These are phyloP conservation scores for Colletotrichum incanum DNA, from an alignment of 2,329 filamentous ascomycete genomes.

Conservation along the genomic window DNA sequence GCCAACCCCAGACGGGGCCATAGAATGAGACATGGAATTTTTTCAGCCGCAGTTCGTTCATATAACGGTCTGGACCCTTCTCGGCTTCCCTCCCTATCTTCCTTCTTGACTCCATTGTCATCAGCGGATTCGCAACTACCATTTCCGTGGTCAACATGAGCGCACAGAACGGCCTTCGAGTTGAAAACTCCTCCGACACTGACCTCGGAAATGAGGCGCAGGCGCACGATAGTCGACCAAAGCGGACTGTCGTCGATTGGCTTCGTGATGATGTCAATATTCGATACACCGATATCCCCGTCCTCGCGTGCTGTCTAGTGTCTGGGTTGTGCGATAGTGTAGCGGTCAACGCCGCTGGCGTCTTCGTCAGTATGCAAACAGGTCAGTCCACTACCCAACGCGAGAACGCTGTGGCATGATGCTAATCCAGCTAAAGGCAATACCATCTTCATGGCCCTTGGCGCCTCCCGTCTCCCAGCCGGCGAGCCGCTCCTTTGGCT, in stretches of 20 bases:
- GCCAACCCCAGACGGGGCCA: constrained; percentile 21
- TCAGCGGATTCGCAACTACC: background rate
- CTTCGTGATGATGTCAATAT: constrained; percentile 43
- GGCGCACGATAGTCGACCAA: background rate
- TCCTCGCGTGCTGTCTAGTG: constrained; percentile 58
- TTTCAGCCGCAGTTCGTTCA: constrained; percentile 19
- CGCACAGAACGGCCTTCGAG: constrained; percentile 29
- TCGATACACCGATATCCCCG: constrained; percentile 51
- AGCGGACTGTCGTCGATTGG: constrained; percentile 36
- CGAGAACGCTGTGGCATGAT: background rate
- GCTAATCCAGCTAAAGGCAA: constrained; percentile 60
- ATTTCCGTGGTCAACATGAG: constrained; percentile 16
- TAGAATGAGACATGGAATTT: constrained; percentile 6
- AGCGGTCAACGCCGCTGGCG: constrained; percentile 57
- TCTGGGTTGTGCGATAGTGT: constrained; percentile 59
- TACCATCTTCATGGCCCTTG: constrained; percentile 75
- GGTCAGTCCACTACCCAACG: constrained; percentile 10
- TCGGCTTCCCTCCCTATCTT: background rate
- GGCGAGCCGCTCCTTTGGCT: constrained; percentile 68
- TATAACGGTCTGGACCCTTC: constrained; percentile 8
- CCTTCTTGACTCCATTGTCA: constrained; percentile 3
- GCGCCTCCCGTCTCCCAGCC: constrained; percentile 66
- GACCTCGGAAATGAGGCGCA: constrained; percentile 22
- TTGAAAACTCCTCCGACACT: constrained; percentile 37
- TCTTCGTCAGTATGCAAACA: constrained; percentile 60